These are phyloP conservation scores for Lumnitzera littorea DNA, from an alignment of 345 rosid species.

Conservation along the genomic window DNA sequence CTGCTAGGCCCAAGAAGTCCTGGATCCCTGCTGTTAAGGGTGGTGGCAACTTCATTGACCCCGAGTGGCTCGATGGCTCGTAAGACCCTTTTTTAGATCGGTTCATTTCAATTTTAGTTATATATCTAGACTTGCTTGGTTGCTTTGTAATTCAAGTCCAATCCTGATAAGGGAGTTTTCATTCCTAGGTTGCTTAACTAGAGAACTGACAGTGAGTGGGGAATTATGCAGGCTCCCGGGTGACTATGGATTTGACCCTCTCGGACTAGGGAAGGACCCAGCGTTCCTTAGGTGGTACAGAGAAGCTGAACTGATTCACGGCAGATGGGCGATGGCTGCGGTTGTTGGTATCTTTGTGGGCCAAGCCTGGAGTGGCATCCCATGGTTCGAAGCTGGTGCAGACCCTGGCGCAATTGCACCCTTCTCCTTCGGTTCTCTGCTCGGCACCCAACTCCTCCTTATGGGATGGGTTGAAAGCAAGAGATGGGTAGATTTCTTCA, in stretches of 20 bases:
- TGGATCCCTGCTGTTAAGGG: slow-evolving; percentile 90
- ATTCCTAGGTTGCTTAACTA: neutral
- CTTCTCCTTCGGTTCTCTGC: slow-evolving; percentile 77
- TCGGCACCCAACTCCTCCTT: slow-evolving; percentile 84
- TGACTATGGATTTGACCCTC: slow-evolving; percentile 89
- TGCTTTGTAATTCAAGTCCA: no score
- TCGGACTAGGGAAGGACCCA: slow-evolving; percentile 96
- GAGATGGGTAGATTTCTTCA: slow-evolving; percentile 96
- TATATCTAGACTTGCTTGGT: no score
- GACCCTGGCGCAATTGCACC: slow-evolving; percentile 85
- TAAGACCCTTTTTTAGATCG: slow-evolving; percentile 27
- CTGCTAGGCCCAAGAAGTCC: slow-evolving; percentile 63
- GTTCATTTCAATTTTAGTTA: neutral
- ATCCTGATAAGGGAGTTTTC: no score
- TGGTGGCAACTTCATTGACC: slow-evolving; percentile 83
- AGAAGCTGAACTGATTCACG: slow-evolving; percentile 96
- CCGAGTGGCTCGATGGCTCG: slow-evolving; percentile 99
- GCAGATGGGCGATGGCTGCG: slow-evolving; percentile 94
- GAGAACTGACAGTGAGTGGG: neutral
- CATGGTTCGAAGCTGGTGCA: slow-evolving; percentile 98
- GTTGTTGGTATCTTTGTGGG: slow-evolving; percentile 88
- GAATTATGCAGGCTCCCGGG: slow-evolving; percentile 69
- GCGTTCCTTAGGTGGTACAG: slow-evolving; percentile 97
- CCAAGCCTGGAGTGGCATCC: slow-evolving; percentile 94
- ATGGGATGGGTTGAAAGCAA: slow-evolving; percentile 99